Evolutionary conservation across 768 basidiomycete genomes (phyloP).

Genomic region (Tricholoma flavovirens): DNA sequence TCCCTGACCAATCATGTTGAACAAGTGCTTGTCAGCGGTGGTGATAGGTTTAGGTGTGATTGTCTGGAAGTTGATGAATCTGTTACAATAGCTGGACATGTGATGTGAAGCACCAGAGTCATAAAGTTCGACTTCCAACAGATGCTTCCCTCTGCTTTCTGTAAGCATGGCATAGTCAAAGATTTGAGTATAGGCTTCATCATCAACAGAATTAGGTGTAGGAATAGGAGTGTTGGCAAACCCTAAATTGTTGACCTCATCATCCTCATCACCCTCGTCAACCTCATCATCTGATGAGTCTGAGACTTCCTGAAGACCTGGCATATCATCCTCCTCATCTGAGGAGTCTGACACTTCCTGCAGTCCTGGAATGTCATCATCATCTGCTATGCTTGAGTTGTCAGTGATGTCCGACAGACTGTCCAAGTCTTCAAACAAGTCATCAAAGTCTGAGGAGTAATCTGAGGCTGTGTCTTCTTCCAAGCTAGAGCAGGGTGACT

Average conservation of each 20-base stretch:
- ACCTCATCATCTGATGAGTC: too few relatives aligned
- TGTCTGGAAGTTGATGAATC: background rate
- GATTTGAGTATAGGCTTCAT: background rate
- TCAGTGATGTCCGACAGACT: background rate
- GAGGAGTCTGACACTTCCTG: too few relatives aligned
- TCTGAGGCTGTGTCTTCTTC: background rate
- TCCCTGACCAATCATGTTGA: constrained; percentile 17
- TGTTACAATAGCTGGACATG: constrained; percentile 6
- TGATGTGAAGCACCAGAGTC: constrained; percentile 14
- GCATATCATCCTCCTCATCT: too few relatives aligned
- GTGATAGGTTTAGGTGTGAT: too few relatives aligned
- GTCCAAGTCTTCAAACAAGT: background rate
- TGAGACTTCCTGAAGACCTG: too few relatives aligned
- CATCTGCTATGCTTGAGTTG: background rate
- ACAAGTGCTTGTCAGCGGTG: constrained; percentile 19
- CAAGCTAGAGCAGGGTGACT: background rate
- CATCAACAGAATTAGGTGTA: background rate
- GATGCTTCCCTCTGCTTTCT: background rate
- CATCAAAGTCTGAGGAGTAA: background rate
- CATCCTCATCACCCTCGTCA: too few relatives aligned
- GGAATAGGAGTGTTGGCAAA: background rate
- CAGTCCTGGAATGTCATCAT: too few relatives aligned
- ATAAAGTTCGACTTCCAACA: constrained; percentile 11
- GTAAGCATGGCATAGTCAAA: background rate
- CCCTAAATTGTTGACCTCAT: background rate